These are phyloP conservation scores for Colletotrichum musicola DNA, from an alignment of 2,329 filamentous ascomycete genomes.

Conservation along the genomic window DNA sequence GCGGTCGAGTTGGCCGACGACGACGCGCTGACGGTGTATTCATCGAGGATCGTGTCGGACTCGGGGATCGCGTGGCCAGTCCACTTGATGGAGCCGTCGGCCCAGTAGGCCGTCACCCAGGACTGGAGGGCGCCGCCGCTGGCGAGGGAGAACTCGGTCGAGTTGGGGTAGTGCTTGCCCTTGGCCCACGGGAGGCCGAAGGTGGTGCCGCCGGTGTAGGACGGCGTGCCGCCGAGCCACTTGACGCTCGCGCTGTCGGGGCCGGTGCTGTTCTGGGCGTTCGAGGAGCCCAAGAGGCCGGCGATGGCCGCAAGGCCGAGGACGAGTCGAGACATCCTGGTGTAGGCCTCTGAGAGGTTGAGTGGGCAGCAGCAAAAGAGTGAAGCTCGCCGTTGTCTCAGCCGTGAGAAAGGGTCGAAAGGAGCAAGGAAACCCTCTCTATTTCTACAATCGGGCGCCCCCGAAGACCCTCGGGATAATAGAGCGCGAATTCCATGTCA, in stretches of 20 bases:
- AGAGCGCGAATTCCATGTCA: slow-evolving; percentile 8
- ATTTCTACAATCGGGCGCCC: slow-evolving; percentile 8
- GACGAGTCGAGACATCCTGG: slow-evolving; percentile 34
- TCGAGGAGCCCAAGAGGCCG: slow-evolving; percentile 34
- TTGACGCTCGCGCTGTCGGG: slow-evolving; percentile 43
- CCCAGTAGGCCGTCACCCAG: slow-evolving; percentile 71
- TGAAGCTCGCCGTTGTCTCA: slow-evolving; percentile 4
- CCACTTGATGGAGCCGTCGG: slow-evolving; percentile 73
- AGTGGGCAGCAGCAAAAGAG: slow-evolving; percentile 2
- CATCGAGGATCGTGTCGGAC: slow-evolving; percentile 53
- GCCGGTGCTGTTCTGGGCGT: slow-evolving; percentile 29
- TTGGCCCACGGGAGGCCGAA: slow-evolving; percentile 60
- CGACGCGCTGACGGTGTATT: slow-evolving; percentile 53
- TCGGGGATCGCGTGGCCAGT: slow-evolving; percentile 67
- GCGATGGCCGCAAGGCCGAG: slow-evolving; percentile 31
- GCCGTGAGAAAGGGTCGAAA: not conserved
- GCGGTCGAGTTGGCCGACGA: slow-evolving; percentile 42
- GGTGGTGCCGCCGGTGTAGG: slow-evolving; percentile 51
- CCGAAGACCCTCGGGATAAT: slow-evolving; percentile 12
- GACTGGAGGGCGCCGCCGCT: slow-evolving; percentile 54
- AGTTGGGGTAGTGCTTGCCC: slow-evolving; percentile 52
- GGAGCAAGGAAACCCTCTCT: not conserved
- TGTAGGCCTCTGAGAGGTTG: not conserved
- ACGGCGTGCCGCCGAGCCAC: slow-evolving; percentile 57
- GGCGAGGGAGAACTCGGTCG: slow-evolving; percentile 52